Evolutionary conservation across 768 basidiomycete species (phyloP), one percentile per base, ranked within the genome.

Genomic region (Macrolepiota dolichaula): DNA sequence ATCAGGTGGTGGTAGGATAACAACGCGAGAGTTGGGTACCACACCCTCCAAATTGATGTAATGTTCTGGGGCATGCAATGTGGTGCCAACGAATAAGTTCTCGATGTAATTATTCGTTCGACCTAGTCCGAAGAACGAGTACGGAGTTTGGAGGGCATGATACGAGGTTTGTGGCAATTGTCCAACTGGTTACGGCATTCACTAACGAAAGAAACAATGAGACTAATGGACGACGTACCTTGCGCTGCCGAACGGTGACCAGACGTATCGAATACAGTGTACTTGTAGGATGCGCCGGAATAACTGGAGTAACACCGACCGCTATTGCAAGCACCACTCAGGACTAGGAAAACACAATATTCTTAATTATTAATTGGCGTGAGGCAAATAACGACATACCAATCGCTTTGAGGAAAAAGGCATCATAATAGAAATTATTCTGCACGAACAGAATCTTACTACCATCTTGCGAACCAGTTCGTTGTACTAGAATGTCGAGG

Each of bases 51-150:
- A 89, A 70, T 90, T 88, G 71, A 96, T 94, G 65, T 81, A 93
- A 69, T 96, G 93, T 36, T 86, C 70, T 37, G 78, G 70, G 0
- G 79, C 72, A 62, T 92, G 87, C 32, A 91, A 81, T 5, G 95
- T 96, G 3, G 94, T 89, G 15, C 97, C 97, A 19, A 98, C 92
- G 71, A 97, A 97, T 1, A 99, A 82, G 72, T 98, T 98, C 80
- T 99, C 97, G 68, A 99, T 95, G 75, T 99, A 99, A 72, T 99
- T 99, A 74, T 99, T 99, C 15, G 96, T 98, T 44, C 97, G 86
- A 0, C 96, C 97, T 7, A 99, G 86, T 1, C 97, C 96, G 69
- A 98, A 92, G 81, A 95, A 97, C 1, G 94, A 85, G 69, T 98
- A 98, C 0, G 97, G 97, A 0, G 93, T 88, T 57, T 89, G 85